Percentiles rank a stretch among this genome's conserved stretches.
Evolutionary conservation across 108 stramenopile genomes (phyloP).

Genomic region (Nitzschia palea): DNA sequence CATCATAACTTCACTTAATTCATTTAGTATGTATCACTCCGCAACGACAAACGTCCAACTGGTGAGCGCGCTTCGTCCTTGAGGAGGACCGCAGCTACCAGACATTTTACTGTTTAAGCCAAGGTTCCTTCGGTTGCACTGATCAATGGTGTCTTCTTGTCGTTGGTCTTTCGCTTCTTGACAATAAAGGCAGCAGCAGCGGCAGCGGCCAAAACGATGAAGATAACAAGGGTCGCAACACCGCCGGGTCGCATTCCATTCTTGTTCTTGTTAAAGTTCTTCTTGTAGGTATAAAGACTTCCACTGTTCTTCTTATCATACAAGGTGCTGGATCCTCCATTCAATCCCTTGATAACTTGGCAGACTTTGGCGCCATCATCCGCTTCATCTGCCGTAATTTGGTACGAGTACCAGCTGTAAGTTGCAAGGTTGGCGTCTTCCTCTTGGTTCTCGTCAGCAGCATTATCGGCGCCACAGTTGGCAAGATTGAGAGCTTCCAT

Average conservation of each 20-base stretch:
- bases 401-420: conserved; percentile 43
- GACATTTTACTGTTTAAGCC: conserved; percentile 20
- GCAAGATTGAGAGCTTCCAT: conserved; percentile 25
- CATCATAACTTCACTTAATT: no score
- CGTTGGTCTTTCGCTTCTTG: conserved; percentile 9
- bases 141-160: conserved; percentile 25
- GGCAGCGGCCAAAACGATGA: conserved; percentile 18
- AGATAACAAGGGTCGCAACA: conserved; percentile 19
- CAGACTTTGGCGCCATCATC: conserved; percentile 37
- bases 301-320: conserved; percentile 11
- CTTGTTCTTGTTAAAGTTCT: not conserved
- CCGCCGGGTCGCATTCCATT: conserved; percentile 18
- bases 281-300: conserved; percentile 31
- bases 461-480: conserved; percentile 25
- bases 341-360: conserved; percentile 13
- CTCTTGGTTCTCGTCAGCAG: conserved; percentile 18
- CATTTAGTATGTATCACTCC: no score
- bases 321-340: conserved; percentile 19
- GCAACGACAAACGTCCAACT: no score
- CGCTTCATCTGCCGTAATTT: conserved; percentile 26
- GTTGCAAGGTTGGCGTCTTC: conserved; percentile 24
- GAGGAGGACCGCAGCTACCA: conserved; percentile 5
- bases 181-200: conserved; percentile 27
- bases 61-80: no score
- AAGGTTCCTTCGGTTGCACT: conserved; percentile 13